Conservation (phyloP, 768 basidiomycete species). For the Pleurotus cornucopiae region DNA sequence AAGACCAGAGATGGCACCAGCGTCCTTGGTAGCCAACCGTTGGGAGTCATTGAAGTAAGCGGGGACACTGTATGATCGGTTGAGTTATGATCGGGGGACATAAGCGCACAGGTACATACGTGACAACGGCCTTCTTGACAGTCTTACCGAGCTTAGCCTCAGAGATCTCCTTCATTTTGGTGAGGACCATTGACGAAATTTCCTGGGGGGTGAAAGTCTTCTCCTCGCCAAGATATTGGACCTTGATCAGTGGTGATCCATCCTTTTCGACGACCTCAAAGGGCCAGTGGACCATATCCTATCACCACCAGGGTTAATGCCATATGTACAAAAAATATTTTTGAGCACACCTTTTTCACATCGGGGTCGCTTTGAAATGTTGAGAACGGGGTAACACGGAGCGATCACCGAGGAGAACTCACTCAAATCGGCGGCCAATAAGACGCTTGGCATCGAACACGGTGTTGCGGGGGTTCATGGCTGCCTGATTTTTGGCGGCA, state of each 20-base stretch:
- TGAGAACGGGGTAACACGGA: background rate
- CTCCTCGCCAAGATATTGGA: slow-evolving; percentile 88
- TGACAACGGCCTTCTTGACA: slow-evolving; percentile 89
- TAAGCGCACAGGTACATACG: slow-evolving; percentile 49
- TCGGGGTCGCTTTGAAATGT: slow-evolving; percentile 32
- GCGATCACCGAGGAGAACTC: background rate
- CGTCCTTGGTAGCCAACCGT: slow-evolving; percentile 97
- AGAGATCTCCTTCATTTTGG: slow-evolving; percentile 98
- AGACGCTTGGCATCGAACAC: slow-evolving; percentile 99
- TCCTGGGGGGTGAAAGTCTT: slow-evolving; percentile 98
- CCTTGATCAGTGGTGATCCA: slow-evolving; percentile 85
- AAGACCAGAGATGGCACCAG: slow-evolving; percentile 89
- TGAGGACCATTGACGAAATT: slow-evolving; percentile 95
- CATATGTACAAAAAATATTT: background rate
- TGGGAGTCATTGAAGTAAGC: slow-evolving; percentile 99
- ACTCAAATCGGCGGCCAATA: slow-evolving; percentile 86
- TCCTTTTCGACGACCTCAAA: slow-evolving; percentile 85
- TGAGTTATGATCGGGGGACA: slow-evolving; percentile 10
- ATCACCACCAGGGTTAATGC: background rate
- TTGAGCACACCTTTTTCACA: slow-evolving; percentile 37
- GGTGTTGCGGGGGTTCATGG: slow-evolving; percentile 96
- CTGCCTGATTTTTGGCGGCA: slow-evolving; percentile 98
- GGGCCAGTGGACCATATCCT: slow-evolving; percentile 96
- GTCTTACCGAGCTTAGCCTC: slow-evolving; percentile 90
- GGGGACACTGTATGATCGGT: slow-evolving; percentile 55